A percentile compares a stretch with the other conserved stretches of the same genome.
Evolutionary conservation across 257 asterid species (phyloP).

Genomic region (Petunia axillaris): DNA sequence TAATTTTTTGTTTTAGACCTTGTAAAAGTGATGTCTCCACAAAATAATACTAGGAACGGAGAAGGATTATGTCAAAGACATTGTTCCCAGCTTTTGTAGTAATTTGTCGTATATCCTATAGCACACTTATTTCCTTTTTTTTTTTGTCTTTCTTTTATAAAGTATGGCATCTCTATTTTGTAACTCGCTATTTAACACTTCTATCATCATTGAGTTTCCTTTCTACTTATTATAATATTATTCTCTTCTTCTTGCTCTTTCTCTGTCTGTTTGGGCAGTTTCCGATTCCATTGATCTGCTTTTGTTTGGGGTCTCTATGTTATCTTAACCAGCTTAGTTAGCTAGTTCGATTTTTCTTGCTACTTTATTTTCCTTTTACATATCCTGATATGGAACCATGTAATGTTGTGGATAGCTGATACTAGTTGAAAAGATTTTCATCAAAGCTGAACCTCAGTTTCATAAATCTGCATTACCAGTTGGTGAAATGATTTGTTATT

Average conservation of each 20-base stretch:
- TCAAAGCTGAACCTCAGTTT: not conserved
- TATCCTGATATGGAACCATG: slow-evolving; percentile 17
- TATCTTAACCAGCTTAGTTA: slow-evolving; percentile 17
- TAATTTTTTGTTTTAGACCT: slow-evolving; percentile 13
- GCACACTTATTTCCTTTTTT: not conserved
- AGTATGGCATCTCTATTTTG: not conserved
- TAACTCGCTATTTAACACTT: not conserved
- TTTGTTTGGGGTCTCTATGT: not conserved
- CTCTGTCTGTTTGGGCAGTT: not conserved
- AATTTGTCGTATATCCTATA: slow-evolving; percentile 6
- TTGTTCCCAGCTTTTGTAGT: not conserved
- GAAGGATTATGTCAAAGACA: not conserved
- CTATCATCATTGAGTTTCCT: not conserved
- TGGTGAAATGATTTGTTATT: not conserved
- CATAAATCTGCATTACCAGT: slow-evolving; percentile 10
- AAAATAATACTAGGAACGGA: not conserved
- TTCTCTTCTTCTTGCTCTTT: slow-evolving; percentile 7
- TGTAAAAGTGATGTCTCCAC: not conserved
- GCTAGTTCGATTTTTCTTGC: not conserved
- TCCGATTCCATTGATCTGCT: slow-evolving; percentile 2
- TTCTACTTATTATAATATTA: not conserved
- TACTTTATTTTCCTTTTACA: slow-evolving; percentile 19
- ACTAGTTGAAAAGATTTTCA: slow-evolving; percentile 2
- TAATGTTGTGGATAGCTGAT: not conserved
- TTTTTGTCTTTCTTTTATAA: not conserved